A percentile compares a stretch with the other conserved stretches of the same genome.
Conservation (phyloP, 768 basidiomycete genomes). For the Hygrophorus russula region DNA sequence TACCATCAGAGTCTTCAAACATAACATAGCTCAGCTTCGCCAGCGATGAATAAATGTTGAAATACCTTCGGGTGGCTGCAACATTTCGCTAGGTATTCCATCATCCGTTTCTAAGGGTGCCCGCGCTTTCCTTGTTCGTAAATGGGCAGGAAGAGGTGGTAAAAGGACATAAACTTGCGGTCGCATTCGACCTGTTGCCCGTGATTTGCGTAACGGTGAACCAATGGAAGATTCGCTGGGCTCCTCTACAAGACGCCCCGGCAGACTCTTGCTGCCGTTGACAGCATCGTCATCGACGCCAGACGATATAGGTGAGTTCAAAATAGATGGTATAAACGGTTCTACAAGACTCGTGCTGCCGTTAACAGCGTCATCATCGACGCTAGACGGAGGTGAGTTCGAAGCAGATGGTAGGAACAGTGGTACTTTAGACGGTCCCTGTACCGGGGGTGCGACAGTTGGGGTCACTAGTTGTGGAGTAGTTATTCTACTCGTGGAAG, state of each 20-base stretch:
- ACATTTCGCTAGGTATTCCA: background rate
- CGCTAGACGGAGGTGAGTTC: slow-evolving; percentile 16
- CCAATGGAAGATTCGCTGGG: background rate
- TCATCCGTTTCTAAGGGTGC: background rate
- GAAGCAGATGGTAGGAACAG: slow-evolving; percentile 40
- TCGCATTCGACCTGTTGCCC: background rate
- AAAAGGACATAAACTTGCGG: slow-evolving; percentile 9
- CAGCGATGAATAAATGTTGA: background rate
- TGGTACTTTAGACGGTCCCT: slow-evolving; percentile 18
- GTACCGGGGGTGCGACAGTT: slow-evolving; percentile 2
- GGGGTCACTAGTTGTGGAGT: background rate
- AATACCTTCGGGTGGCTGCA: background rate
- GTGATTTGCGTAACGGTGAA: background rate
- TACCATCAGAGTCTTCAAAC: background rate
- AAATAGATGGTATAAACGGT: slow-evolving; percentile 38
- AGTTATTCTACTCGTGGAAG: background rate
- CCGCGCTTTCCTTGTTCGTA: slow-evolving; percentile 3
- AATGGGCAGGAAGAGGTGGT: slow-evolving; percentile 22
- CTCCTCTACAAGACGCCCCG: no score
- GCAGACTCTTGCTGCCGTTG: no score
- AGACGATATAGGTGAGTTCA: slow-evolving; percentile 19
- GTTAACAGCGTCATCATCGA: background rate
- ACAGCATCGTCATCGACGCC: background rate
- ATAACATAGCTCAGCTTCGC: slow-evolving; percentile 1
- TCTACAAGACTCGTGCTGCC: no score